Evolutionary conservation across 176 grass and related monocot genomes (phyloP), one percentile per base, ranked within the genome.

Genomic region (Echinochloa phyllopogon): DNA sequence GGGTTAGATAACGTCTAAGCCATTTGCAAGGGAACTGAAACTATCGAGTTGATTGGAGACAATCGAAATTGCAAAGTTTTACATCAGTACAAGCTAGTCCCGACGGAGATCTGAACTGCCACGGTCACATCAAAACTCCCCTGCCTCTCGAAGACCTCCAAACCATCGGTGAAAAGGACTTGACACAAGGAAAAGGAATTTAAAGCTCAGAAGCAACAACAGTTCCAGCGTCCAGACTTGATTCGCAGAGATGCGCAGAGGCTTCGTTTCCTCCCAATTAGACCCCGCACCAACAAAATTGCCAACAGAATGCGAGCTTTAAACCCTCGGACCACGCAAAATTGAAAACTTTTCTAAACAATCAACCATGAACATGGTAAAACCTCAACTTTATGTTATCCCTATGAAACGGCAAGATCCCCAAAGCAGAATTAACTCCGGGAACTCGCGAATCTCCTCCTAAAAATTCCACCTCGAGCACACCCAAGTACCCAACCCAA

Each of bases 141-240:
- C 9, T 48, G 72, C 61, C 3, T 27, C 15, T 17, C n/a, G n/a
- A 0, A 2, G 58, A 72, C 8, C 60, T 60, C 16, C 8, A 52
- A 57, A 77, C n/a, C 42, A 71, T 65, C 37, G 20, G 38, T 27
- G 88, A 51, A 71, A 83, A 51, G 66, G 63, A 71, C 56, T 66
- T 11, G 36, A 69, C 72, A 60, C 14, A 68, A 38, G 41, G 10
- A 50, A 83, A 77, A 80, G n/a, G 67, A 9, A 17, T 55, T 16
- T 65, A 2, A 45, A 84, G 33, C 27, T 23, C 47, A n/a, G 73
- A 72, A 49, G 48, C 48, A 21, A 65, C 64, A 65, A 65, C 71
- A 65, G 1, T 45, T 36, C 36, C n/a, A n/a, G n/a, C n/a, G n/a
- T n/a, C n/a, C 6, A 55, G n/a, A 20, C 8, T 58, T 27, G 11